Evolutionary conservation across 495 filamentous ascomycete species (phyloP).

Genomic region (Aspergillus homomorphus): DNA sequence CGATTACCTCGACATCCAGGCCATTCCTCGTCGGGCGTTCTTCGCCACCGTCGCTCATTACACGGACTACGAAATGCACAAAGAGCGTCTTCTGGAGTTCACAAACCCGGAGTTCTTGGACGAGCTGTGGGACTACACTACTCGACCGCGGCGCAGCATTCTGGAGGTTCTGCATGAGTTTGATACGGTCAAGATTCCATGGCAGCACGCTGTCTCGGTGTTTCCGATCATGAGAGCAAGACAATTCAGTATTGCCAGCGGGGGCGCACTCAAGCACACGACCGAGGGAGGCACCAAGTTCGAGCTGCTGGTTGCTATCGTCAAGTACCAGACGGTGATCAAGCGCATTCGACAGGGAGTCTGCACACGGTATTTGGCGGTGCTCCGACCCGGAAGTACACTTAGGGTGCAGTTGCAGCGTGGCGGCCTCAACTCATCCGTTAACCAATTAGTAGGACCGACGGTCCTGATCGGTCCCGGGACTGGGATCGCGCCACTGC

Average conservation of each 20-base stretch:
- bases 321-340: constrained; percentile 86
- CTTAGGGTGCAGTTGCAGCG: constrained; percentile 58
- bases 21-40: constrained; percentile 84
- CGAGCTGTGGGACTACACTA: constrained; percentile 94
- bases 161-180: constrained; percentile 92
- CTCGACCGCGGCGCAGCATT: constrained; percentile 84
- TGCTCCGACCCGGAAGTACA: constrained; percentile 53
- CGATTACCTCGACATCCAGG: constrained; percentile 81
- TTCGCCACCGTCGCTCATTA: constrained; percentile 72
- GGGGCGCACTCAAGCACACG: constrained; percentile 50
- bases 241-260: constrained; percentile 86
- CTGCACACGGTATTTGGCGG: constrained; percentile 80
- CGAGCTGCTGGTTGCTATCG: constrained; percentile 83
- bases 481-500: constrained; percentile 87
- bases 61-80: constrained; percentile 66
- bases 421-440: constrained; percentile 53
- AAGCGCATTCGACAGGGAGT: constrained; percentile 82
- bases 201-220: constrained; percentile 61
- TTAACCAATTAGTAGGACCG: constrained; percentile 49
- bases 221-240: constrained; percentile 74
- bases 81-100: constrained; percentile 81
- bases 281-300: constrained; percentile 48
- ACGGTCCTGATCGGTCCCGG: constrained; percentile 82
- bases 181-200: constrained; percentile 75
- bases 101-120: constrained; percentile 71